Evolutionary conservation across 2,329 filamentous ascomycete species (phyloP).

Genomic region (Aaosphaeria arxii): DNA sequence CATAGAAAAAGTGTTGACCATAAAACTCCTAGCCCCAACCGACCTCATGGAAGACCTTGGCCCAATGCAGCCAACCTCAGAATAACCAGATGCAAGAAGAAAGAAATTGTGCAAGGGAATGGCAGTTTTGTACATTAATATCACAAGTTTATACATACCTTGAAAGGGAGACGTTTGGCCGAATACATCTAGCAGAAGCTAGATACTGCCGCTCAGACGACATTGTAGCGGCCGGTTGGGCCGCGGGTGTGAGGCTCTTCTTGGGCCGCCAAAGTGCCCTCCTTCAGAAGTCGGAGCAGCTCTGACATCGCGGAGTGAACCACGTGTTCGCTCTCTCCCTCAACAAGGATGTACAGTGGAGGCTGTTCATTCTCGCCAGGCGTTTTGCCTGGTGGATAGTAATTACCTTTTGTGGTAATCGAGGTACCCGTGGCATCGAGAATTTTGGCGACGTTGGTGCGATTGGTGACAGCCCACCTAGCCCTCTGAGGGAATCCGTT

Average conservation of each 20-base stretch:
- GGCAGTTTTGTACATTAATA: no score
- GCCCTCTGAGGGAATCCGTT: conserved; percentile 99
- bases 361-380: conserved; percentile 70
- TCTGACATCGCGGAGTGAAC: conserved; percentile 90
- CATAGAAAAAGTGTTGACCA: no score
- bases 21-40: no score
- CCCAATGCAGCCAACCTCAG: no score
- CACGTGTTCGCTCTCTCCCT: conserved; percentile 91
- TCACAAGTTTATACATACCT: no score
- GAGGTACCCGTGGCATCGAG: conserved; percentile 91
- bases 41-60: no score
- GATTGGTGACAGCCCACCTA: conserved; percentile 96
- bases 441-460: conserved; percentile 97
- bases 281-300: conserved; percentile 80
- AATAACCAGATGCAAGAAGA: no score
- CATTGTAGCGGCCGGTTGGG: conserved; percentile 80
- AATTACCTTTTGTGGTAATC: conserved; percentile 95
- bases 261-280: conserved; percentile 84
- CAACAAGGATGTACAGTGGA: conserved; percentile 97
- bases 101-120: no score
- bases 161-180: neutral
- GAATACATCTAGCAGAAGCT: neutral
- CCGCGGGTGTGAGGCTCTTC: conserved; percentile 75
- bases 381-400: conserved; percentile 79
- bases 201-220: conserved; percentile 41